Evolutionary conservation across 1,284 basidiomycete genomes (phyloP).

Genomic region (Ceratobasidium theobromae): DNA sequence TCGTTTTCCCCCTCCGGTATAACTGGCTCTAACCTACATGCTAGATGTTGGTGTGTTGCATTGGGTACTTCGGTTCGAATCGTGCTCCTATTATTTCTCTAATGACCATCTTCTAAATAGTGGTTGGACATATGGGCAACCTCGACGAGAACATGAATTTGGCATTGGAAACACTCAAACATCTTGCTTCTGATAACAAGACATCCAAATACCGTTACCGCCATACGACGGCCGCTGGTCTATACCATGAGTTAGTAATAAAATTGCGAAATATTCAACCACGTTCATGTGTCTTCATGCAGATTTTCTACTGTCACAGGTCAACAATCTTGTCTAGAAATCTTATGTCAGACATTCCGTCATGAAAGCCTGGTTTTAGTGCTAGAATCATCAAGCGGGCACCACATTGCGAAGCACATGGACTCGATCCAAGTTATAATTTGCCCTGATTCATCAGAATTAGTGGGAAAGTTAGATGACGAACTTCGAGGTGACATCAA

Average conservation of each 20-base stretch:
- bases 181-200: background rate
- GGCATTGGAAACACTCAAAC: background rate
- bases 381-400: no score
- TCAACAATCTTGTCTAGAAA: no score
- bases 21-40: background rate
- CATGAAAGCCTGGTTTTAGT: no score
- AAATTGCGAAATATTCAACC: no score
- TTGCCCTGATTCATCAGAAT: no score
- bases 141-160: background rate
- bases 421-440: no score
- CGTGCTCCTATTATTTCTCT: background rate
- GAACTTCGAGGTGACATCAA: no score
- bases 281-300: no score
- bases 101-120: background rate
- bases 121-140: background rate
- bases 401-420: no score
- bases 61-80: background rate
- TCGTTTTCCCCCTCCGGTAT: background rate
- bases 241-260: conserved; percentile 9
- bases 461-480: no score
- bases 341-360: no score
- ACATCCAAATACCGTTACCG: background rate
- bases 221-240: background rate
- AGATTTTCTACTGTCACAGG: no score
- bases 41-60: conserved; percentile 19